Conservation (phyloP, 257 asterid genomes). For the Catharanthus roseus region DNA sequence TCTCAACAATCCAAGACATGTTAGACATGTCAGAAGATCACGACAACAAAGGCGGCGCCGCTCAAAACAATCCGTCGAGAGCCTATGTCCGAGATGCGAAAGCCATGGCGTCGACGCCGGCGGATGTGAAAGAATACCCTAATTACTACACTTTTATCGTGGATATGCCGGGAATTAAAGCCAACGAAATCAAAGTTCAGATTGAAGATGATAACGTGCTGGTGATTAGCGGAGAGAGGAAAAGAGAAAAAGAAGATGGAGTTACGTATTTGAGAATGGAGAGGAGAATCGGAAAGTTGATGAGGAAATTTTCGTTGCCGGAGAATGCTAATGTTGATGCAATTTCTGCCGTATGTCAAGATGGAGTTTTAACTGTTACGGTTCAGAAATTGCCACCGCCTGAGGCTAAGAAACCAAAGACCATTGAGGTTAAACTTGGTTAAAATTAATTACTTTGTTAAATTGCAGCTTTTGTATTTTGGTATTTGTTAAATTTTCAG, state of each 20-base stretch:
- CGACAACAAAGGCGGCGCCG: slow-evolving; percentile 23
- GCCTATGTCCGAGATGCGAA: slow-evolving; percentile 64
- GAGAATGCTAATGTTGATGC: slow-evolving; percentile 62
- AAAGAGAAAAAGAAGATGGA: slow-evolving; percentile 44
- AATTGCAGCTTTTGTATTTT: no score
- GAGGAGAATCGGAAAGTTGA: slow-evolving; percentile 57
- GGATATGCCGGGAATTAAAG: slow-evolving; percentile 80
- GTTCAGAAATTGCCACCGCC: slow-evolving; percentile 83
- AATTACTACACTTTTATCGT: slow-evolving; percentile 49
- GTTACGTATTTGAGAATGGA: slow-evolving; percentile 69
- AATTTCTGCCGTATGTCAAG: slow-evolving; percentile 63
- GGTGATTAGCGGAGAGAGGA: slow-evolving; percentile 59
- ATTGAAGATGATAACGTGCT: slow-evolving; percentile 60
- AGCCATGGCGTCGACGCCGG: slow-evolving; percentile 82
- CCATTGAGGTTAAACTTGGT: slow-evolving; percentile 59
- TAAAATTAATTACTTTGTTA: no score
- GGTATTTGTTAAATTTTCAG: no score
- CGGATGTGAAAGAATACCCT: slow-evolving; percentile 60
- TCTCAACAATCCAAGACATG: slow-evolving; percentile 3
- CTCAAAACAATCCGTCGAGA: slow-evolving; percentile 35
- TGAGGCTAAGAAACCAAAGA: slow-evolving; percentile 73
- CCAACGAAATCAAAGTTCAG: slow-evolving; percentile 68
- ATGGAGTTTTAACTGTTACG: slow-evolving; percentile 68
- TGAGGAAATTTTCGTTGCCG: slow-evolving; percentile 76
- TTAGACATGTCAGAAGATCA: slow-evolving; percentile 9